phyloP scores from a whole-genome alignment of 805 yeast genomes.

The Kluyveromyces dobzhanskii region DNA sequence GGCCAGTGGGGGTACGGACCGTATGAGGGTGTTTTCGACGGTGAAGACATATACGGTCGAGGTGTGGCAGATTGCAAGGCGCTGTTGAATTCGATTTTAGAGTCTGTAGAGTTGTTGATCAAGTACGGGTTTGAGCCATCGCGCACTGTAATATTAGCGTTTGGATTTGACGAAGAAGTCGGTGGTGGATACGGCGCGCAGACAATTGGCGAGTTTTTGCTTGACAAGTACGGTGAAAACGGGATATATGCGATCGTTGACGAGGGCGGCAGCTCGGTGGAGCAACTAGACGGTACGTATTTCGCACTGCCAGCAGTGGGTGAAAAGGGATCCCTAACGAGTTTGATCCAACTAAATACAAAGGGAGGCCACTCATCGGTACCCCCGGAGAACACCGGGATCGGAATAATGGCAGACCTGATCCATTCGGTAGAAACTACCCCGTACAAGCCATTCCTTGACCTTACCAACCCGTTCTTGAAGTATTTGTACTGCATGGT shows the following conservation, averaged over 20 bases:
- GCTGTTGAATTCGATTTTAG: slow-evolving; percentile 49
- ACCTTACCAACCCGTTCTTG: slow-evolving; percentile 46
- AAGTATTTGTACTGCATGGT: slow-evolving; percentile 53
- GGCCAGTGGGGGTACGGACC: slow-evolving; percentile 57
- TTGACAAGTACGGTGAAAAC: slow-evolving; percentile 46
- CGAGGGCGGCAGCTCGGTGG: slow-evolving; percentile 40
- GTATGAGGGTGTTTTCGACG: slow-evolving; percentile 56
- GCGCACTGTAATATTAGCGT: slow-evolving; percentile 50
- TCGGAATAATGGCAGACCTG: slow-evolving; percentile 56
- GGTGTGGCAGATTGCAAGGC: slow-evolving; percentile 67
- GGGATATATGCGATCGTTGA: slow-evolving; percentile 55
- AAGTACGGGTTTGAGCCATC: slow-evolving; percentile 37
- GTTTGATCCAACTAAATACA: slow-evolving; percentile 36
- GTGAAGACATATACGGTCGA: slow-evolving; percentile 51
- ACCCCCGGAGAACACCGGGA: slow-evolving; percentile 67
- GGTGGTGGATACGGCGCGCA: slow-evolving; percentile 54
- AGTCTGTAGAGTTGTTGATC: slow-evolving; percentile 44
- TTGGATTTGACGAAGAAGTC: slow-evolving; percentile 70
- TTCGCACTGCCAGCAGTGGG: slow-evolving; percentile 42
- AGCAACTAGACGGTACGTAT: slow-evolving; percentile 31
- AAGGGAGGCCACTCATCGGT: slow-evolving; percentile 68
- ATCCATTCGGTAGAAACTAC: slow-evolving; percentile 45
- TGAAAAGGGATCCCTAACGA: slow-evolving; percentile 35
- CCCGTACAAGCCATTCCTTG: slow-evolving; percentile 41
- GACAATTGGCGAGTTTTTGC: slow-evolving; percentile 35